phyloP scores from a whole-genome alignment of 139 green algal genomes.

The Diplosphaera chodatii region DNA sequence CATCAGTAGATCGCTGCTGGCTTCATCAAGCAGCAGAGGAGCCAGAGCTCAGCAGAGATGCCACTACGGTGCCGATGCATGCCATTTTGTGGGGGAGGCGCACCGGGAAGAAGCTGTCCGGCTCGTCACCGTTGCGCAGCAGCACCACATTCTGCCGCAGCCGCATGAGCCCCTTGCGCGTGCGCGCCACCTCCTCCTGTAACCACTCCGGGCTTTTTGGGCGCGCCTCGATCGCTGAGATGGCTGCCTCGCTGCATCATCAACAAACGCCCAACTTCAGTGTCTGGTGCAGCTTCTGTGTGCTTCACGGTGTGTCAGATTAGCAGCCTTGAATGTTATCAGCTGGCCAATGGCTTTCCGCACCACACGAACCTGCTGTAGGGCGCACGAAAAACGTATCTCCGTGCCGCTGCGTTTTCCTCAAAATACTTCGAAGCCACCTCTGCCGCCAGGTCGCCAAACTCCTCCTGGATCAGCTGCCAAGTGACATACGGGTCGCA shows the following conservation, averaged over 20 bases:
- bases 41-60: too few species aligned
- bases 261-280: background rate
- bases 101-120: conserved; percentile 58
- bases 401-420: conserved; percentile 17
- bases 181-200: conserved; percentile 29
- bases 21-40: too few species aligned
- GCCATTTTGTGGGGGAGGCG: too few species aligned
- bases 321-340: too few species aligned
- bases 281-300: background rate
- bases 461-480: conserved; percentile 34
- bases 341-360: too few species aligned
- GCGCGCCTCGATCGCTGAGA: conserved; percentile 32
- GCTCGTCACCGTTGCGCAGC: conserved; percentile 62
- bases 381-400: conserved; percentile 32
- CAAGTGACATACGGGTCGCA: conserved; percentile 41
- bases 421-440: conserved; percentile 53
- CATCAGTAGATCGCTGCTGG: background rate
- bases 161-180: conserved; percentile 62
- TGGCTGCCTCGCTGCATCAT: conserved; percentile 29
- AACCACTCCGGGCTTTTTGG: conserved; percentile 58
- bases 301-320: too few species aligned
- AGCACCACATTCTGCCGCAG: conserved; percentile 84
- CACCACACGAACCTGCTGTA: conserved; percentile 3
- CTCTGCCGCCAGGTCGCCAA: conserved; percentile 45
- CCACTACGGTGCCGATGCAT: too few species aligned